These are phyloP conservation scores for Pittosporum tobira DNA, from an alignment of 129 eudicot species.

Conservation along the genomic window DNA sequence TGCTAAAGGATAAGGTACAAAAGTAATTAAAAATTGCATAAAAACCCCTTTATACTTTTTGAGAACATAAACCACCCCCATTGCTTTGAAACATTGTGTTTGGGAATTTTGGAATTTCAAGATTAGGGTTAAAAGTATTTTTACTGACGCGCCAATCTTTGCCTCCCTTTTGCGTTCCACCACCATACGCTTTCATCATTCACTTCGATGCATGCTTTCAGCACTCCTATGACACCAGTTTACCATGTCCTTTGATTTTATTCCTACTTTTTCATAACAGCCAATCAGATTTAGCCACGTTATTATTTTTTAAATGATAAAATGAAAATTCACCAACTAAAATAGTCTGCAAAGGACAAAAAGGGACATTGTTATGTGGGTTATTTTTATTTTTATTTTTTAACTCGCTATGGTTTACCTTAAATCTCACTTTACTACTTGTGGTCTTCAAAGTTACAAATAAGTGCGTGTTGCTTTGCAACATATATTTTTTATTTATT, in stretches of 20 bases:
- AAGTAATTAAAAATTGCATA: neutral
- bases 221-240: constrained; percentile 18
- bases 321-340: too few relatives aligned
- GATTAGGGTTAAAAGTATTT: constrained; percentile 9
- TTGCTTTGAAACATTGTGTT: constrained; percentile 15
- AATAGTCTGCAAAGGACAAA: too few relatives aligned
- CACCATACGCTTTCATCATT: constrained; percentile 19
- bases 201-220: constrained; percentile 27
- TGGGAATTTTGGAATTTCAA: constrained; percentile 19
- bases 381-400: too few relatives aligned
- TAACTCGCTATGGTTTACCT: too few relatives aligned
- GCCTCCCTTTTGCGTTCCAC: too few relatives aligned
- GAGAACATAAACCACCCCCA: constrained; percentile 8
- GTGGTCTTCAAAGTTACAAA: too few relatives aligned
- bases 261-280: neutral
- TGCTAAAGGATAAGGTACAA: constrained; percentile 5
- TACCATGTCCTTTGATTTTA: neutral
- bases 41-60: constrained; percentile 6
- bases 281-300: constrained; percentile 9
- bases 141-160: constrained; percentile 17
- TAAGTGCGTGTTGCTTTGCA: too few relatives aligned
- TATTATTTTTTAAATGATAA: neutral
- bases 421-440: too few relatives aligned
- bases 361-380: too few relatives aligned
- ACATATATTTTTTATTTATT: too few relatives aligned